Conservation (phyloP, 208 protist genomes). For the Jaenimonas drosophilae region DNA sequence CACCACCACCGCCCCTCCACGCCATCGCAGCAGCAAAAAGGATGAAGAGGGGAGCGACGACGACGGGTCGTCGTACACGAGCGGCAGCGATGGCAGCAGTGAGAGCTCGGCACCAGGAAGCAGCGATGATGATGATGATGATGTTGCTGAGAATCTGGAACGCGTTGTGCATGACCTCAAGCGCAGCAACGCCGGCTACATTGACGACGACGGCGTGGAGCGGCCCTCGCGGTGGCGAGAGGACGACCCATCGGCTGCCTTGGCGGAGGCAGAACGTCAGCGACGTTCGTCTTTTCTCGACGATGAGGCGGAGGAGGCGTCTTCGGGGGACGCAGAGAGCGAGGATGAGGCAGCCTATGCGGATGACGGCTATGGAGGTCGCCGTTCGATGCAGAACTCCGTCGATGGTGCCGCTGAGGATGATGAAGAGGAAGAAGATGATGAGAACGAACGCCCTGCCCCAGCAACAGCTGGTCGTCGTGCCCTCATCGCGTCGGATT, state of each 20-base stretch:
- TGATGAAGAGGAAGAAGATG: conserved; percentile 13
- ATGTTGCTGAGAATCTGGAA: conserved; percentile 32
- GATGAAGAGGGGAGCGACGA: not conserved
- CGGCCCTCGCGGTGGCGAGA: conserved; percentile 56
- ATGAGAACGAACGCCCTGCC: conserved; percentile 4
- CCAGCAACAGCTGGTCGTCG: not conserved
- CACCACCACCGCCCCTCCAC: not conserved
- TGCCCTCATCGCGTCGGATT: conserved; percentile 8
- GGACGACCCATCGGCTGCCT: conserved; percentile 19
- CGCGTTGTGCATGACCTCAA: conserved; percentile 51
- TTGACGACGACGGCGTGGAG: conserved; percentile 25
- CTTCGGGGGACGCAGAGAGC: conserved; percentile 12
- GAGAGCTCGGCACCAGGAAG: not conserved
- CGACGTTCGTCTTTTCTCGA: conserved; percentile 54
- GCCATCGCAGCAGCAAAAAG: not conserved
- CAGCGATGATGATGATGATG: conserved; percentile 1
- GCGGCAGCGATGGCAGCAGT: conserved; percentile 1
- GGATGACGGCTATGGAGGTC: conserved; percentile 9
- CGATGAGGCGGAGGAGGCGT: conserved; percentile 71
- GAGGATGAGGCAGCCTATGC: conserved; percentile 16
- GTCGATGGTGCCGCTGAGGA: not conserved
- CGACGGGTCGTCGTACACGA: conserved; percentile 1
- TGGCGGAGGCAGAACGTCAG: conserved; percentile 24
- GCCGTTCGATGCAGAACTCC: too few relatives aligned
- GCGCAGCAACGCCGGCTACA: conserved; percentile 22